Evolutionary conservation across 192 early-diverging fungal genomes (phyloP).

Genomic region (Thamnidium elegans): DNA sequence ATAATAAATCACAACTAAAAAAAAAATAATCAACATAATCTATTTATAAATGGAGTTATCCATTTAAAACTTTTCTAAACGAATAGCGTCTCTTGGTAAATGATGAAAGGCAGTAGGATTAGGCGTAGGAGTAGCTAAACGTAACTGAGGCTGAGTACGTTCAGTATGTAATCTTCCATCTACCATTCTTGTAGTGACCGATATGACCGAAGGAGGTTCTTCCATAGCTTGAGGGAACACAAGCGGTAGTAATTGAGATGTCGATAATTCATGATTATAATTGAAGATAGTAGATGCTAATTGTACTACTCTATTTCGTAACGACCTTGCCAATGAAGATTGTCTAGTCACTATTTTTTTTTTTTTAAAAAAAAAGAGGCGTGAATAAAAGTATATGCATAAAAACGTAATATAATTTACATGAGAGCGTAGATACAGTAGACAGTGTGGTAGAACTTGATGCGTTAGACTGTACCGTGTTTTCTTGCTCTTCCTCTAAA

Average conservation of each 20-base stretch:
- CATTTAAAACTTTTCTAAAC: slow-evolving; percentile 20
- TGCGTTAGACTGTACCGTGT: no score
- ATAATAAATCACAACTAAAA: not conserved
- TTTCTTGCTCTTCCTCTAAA: no score
- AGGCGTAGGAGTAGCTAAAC: slow-evolving; percentile 1
- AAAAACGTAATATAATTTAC: no score
- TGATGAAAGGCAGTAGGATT: slow-evolving; percentile 14
- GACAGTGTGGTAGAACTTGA: no score
- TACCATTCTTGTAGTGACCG: not conserved
- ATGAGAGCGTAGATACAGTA: no score
- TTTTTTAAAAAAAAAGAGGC: no score
- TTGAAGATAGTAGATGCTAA: no score
- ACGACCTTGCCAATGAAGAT: no score
- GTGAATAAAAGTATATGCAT: no score
- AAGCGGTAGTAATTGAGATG: not conserved
- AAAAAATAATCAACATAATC: not conserved
- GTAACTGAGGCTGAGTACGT: not conserved
- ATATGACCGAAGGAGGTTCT: not conserved
- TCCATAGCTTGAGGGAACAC: not conserved
- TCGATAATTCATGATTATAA: not conserved
- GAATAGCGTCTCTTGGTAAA: slow-evolving; percentile 20
- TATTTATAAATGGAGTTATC: not conserved
- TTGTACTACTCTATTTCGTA: no score
- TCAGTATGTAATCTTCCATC: not conserved
- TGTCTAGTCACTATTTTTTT: no score